These are phyloP conservation scores for Umbelopsis isabellina DNA, from an alignment of 192 early-diverging fungal genomes.

Conservation along the genomic window DNA sequence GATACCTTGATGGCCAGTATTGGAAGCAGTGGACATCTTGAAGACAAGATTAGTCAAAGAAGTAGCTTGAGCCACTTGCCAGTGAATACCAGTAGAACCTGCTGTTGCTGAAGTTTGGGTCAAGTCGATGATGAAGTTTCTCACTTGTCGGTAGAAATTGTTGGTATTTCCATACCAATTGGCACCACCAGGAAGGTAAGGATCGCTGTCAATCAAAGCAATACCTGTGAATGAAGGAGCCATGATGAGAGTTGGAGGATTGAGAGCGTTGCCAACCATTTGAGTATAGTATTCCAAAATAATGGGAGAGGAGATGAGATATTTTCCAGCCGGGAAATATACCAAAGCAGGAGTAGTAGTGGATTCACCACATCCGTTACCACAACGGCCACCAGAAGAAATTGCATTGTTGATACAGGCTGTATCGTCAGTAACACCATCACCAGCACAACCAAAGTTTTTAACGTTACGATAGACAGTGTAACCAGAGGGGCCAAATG, in stretches of 20 bases:
- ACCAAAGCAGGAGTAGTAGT: constrained; percentile 45
- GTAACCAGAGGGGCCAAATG: constrained; percentile 19
- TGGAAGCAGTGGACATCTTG: constrained; percentile 37
- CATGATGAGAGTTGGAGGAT: constrained; percentile 42
- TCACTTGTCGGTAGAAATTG: constrained; percentile 48
- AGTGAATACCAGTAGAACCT: constrained; percentile 41
- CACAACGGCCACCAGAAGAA: constrained; percentile 37
- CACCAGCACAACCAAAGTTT: constrained; percentile 39
- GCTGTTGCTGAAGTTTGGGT: constrained; percentile 31
- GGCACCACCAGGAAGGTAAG: constrained; percentile 24
- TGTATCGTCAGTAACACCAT: constrained; percentile 49
- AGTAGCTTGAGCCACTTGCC: constrained; percentile 51
- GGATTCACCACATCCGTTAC: constrained; percentile 37
- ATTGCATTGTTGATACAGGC: constrained; percentile 46
- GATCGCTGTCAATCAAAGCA: constrained; percentile 44
- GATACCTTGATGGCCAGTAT: constrained; percentile 43
- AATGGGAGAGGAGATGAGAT: constrained; percentile 38
- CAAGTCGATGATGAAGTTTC: constrained; percentile 46
- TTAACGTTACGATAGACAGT: constrained; percentile 37
- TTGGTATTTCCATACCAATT: constrained; percentile 48
- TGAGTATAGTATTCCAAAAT: constrained; percentile 49
- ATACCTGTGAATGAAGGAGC: constrained; percentile 41
- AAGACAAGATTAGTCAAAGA: constrained; percentile 41
- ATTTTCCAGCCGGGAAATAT: constrained; percentile 48
- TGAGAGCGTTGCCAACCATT: constrained; percentile 44